phyloP scores from a whole-genome alignment of 2,329 filamentous ascomycete species.

The Amesomyces nigricolor region DNA sequence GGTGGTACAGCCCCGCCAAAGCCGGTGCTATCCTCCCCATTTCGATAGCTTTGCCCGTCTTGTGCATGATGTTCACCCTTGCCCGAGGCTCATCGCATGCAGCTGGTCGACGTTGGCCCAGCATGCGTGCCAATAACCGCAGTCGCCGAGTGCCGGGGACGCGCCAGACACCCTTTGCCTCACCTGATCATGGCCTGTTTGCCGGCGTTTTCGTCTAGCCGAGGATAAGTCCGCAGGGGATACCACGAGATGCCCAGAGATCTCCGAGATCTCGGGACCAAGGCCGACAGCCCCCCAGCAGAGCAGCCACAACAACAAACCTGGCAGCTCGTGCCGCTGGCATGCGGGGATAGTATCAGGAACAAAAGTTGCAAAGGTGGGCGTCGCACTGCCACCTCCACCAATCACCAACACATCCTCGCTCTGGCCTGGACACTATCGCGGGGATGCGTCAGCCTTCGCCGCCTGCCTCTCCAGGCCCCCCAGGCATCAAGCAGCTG shows the following conservation, averaged over 20 bases:
- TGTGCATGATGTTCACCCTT: neutral
- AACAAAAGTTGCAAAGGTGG: neutral
- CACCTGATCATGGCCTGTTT: slow-evolving; percentile 6
- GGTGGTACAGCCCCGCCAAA: neutral
- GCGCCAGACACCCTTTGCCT: neutral
- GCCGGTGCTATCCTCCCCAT: slow-evolving; percentile 12
- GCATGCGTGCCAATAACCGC: neutral
- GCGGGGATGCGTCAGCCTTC: neutral
- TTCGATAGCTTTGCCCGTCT: neutral
- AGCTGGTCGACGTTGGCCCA: neutral
- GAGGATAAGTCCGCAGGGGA: slow-evolving; percentile 25
- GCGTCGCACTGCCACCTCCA: neutral
- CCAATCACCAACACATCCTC: neutral
- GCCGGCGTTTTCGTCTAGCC: slow-evolving; percentile 25
- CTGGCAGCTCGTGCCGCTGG: no score
- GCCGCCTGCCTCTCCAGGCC: no score
- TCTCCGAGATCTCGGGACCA: slow-evolving; percentile 15
- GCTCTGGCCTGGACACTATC: slow-evolving; percentile 1
- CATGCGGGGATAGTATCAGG: slow-evolving; percentile 1
- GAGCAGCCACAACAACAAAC: neutral
- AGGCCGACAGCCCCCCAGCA: neutral
- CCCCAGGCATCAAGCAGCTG: no score
- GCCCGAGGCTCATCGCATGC: slow-evolving; percentile 3
- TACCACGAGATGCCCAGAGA: neutral
- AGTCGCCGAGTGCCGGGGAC: slow-evolving; percentile 14